Evolutionary conservation across 1,139 yeast genomes (phyloP).

Genomic region (Geotrichum candidum): DNA sequence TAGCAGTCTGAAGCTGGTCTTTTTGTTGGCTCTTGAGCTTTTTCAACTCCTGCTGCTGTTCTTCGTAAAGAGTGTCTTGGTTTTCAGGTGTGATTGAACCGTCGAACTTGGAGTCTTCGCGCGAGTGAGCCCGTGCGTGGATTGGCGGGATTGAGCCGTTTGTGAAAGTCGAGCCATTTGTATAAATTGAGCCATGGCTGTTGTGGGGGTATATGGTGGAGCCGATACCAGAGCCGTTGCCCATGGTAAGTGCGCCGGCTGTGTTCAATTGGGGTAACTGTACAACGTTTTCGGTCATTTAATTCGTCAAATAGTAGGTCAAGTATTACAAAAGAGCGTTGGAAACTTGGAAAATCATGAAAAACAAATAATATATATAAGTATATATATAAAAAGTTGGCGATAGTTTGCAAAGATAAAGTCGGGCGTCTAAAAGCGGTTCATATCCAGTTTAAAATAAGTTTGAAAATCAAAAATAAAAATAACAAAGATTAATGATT

Average conservation of each 20-base stretch:
- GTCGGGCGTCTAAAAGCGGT: neutral
- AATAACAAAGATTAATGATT: too few relatives aligned
- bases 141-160: neutral
- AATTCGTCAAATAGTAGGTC: neutral
- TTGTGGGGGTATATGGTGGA: neutral
- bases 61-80: neutral
- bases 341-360: neutral
- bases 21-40: constrained; percentile 6
- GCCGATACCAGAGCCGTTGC: neutral
- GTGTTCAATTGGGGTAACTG: neutral
- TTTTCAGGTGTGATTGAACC: neutral
- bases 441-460: neutral
- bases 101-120: neutral
- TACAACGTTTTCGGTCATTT: neutral
- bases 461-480: too few relatives aligned
- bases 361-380: neutral
- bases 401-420: neutral
- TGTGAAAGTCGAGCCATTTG: neutral
- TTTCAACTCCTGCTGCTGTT: constrained; percentile 10
- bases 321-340: neutral
- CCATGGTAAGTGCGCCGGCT: neutral
- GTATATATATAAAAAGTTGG: neutral
- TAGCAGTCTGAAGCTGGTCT: neutral
- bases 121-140: neutral
- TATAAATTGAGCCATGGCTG: neutral